Evolutionary conservation across 164 flowering plant genomes (phyloP).

Genomic region (Protea cynaroides): DNA sequence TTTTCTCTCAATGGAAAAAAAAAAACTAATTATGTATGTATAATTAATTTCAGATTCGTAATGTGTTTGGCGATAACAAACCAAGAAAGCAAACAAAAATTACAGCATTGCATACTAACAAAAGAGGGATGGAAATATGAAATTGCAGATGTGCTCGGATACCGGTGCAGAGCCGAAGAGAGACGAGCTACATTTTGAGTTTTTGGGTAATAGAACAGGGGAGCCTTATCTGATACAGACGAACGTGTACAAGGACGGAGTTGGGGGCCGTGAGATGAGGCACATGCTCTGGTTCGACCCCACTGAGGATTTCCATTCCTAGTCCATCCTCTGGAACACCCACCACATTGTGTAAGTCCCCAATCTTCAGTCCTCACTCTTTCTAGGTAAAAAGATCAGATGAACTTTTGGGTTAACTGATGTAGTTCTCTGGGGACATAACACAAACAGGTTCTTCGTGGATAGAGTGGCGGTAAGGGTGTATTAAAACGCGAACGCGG

Average conservation of each 20-base stretch:
- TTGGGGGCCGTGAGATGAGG: conserved; percentile 81
- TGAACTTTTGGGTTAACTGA: no score
- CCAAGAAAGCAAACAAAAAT: no score
- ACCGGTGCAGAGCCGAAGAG: conserved; percentile 73
- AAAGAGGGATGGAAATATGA: not conserved
- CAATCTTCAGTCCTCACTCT: not conserved
- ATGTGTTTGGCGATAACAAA: no score
- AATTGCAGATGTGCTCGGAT: conserved; percentile 76
- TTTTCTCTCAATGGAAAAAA: no score
- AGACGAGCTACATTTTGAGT: conserved; percentile 91
- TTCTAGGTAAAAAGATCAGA: no score
- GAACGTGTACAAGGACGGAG: conserved; percentile 79
- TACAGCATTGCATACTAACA: not conserved
- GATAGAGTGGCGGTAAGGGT: conserved; percentile 77
- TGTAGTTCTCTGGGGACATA: no score
- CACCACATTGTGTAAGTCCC: conserved; percentile 59
- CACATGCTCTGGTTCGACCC: conserved; percentile 91
- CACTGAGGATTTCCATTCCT: conserved; percentile 70
- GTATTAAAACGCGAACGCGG: conserved; percentile 69
- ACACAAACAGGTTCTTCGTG: conserved; percentile 66
- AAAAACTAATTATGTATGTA: no score
- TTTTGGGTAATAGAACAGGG: conserved; percentile 84
- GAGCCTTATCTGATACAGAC: conserved; percentile 80
- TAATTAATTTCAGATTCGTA: no score
- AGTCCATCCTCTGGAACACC: conserved; percentile 73